Base-by-base conservation (phyloP, 2,329 filamentous ascomycete species). In the Phialophora chinensis region DNA sequence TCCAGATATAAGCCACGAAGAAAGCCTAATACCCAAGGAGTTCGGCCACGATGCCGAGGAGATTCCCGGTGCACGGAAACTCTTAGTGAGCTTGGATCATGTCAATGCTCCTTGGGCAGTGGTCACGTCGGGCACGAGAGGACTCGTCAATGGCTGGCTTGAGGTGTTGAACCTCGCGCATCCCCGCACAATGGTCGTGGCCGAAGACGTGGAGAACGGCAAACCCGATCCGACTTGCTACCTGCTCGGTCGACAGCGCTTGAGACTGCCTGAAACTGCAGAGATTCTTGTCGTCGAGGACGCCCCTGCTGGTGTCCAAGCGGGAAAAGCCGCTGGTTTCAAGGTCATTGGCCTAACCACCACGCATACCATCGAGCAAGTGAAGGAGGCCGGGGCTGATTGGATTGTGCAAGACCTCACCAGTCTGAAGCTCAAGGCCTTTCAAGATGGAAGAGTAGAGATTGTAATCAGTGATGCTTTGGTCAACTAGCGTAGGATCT, bases 271-370 rank as follows among this genome's bases (percentile, higher is more conserved):
- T 25, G 76, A 82, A 23, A 82, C 80, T 38, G 75, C 76, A 14
- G 84, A 79, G 62, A 79, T 94, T 52, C 82, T 97, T 63, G 93
- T 97, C 57, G 81, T 97, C 44, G 93, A 97, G 80, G 93, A 97
- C 80, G 91, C 91, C 63, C 93, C 93, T 4, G 91, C 92, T 7
- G 93, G 93, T 4, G 91, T 97, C 74, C 84, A 81, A 70, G 88
- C 93, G 31, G 93, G 93, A 57, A 96, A 93, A 79, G 91, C 87
- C 0, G 93, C 93, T 10, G 93, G 92, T 1, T 97, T 91, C 81
- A 89, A 86, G 75, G 93, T 97, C 12, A 80, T 96, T 54, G 93
- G 89, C n/a, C 80, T 97, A 62, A 87, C 91, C 63, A 97, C 93
- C 62, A 96, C 91, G 74, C 93, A 97, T 80, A 87, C 86, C 29